Conservation (phyloP, 257 asterid species). For the Linaria vulgaris region DNA sequence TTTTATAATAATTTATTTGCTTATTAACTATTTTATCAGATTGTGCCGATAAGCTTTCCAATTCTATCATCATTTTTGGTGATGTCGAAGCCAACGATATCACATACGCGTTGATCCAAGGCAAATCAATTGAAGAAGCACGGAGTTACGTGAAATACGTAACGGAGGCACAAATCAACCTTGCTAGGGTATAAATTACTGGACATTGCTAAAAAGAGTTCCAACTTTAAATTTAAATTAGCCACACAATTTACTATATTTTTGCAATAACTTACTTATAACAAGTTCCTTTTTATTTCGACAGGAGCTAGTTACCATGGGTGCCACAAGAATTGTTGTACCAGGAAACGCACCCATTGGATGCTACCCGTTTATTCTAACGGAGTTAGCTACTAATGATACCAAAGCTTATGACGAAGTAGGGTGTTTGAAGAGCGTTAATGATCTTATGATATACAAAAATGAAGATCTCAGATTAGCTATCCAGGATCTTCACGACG, state of each 20-base stretch:
- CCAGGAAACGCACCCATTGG: conserved; percentile 24
- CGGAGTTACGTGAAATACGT: neutral
- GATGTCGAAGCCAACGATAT: conserved; percentile 1
- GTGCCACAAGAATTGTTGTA: conserved; percentile 25
- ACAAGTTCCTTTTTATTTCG: too few relatives aligned
- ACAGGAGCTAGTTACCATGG: conserved; percentile 29
- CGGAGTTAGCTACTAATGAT: conserved; percentile 17
- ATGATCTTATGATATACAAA: neutral
- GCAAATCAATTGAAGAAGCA: neutral
- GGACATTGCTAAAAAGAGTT: too few relatives aligned
- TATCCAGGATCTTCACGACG: neutral
- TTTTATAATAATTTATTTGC: neutral
- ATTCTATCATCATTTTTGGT: conserved; percentile 1
- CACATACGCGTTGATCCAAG: neutral
- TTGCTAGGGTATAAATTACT: neutral
- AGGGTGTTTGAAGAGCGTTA: conserved; percentile 28
- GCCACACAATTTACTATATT: too few relatives aligned
- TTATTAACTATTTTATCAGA: neutral
- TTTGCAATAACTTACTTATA: too few relatives aligned
- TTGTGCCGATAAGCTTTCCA: neutral
- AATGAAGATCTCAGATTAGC: conserved; percentile 11
- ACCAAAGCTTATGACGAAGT: conserved; percentile 11
- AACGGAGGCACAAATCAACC: neutral
- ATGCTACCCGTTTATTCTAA: conserved; percentile 20
- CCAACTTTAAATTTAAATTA: too few relatives aligned